phyloP scores from a whole-genome alignment of 805 yeast genomes.

The Wickerhamomyces tratensis region DNA sequence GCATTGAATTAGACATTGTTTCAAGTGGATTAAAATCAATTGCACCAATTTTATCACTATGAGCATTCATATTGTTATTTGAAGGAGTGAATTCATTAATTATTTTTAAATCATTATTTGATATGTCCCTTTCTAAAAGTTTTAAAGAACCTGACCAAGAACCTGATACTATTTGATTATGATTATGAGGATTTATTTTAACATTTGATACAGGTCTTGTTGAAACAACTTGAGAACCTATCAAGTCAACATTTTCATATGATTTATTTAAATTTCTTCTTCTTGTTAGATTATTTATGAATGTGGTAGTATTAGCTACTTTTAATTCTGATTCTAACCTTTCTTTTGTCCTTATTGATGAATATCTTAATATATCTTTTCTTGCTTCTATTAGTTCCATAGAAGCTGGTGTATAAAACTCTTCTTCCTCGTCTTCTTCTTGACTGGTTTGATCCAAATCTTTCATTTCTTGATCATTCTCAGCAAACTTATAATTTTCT shows the following conservation, averaged over 20 bases:
- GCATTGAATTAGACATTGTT: conserved; percentile 17
- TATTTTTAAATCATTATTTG: not conserved
- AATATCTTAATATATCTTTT: conserved; percentile 35
- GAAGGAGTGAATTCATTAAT: too few species aligned
- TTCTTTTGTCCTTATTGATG: conserved; percentile 34
- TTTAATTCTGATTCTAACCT: conserved; percentile 22
- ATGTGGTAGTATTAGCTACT: conserved; percentile 21
- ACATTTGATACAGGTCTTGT: conserved; percentile 60
- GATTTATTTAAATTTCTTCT: conserved; percentile 33
- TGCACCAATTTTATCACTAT: conserved; percentile 61
- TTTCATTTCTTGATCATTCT: too few species aligned
- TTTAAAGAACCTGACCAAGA: conserved; percentile 78
- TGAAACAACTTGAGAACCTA: conserved; percentile 65
- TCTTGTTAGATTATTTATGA: conserved; percentile 31
- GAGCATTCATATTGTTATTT: conserved; percentile 2
- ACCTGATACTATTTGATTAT: conserved; percentile 44
- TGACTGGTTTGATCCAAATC: conserved; percentile 7
- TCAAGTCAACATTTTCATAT: conserved; percentile 29
- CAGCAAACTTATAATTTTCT: conserved; percentile 7
- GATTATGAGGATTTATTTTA: conserved; percentile 29
- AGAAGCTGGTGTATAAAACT: conserved; percentile 77
- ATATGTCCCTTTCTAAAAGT: conserved; percentile 26
- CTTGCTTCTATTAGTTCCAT: conserved; percentile 44
- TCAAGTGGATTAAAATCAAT: conserved; percentile 48
- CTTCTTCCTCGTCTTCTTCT: conserved; percentile 56